Evolutionary conservation across 345 rosid genomes (phyloP).

Genomic region (Populus alba): DNA sequence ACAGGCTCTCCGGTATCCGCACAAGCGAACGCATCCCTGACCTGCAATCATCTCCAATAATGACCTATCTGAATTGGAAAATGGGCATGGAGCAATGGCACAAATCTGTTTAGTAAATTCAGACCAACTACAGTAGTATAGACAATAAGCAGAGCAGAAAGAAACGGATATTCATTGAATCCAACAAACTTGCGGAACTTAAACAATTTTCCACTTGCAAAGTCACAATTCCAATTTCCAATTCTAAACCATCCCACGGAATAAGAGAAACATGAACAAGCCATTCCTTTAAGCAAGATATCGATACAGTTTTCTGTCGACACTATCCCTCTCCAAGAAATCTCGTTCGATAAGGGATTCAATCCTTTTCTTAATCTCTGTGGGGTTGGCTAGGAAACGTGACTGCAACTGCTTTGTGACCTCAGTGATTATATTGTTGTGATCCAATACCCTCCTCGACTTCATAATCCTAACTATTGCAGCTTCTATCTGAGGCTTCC

Average conservation of each 20-base stretch:
- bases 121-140: not conserved
- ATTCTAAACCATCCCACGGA: conserved; percentile 20
- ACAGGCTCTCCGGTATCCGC: not conserved
- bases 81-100: not conserved
- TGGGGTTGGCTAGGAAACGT: conserved; percentile 90
- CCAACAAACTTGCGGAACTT: conserved; percentile 16
- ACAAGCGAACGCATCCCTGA: not conserved
- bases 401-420: conserved; percentile 95
- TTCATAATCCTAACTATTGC: conserved; percentile 98
- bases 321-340: conserved; percentile 90
- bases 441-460: conserved; percentile 91
- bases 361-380: conserved; percentile 92
- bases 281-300: conserved; percentile 64
- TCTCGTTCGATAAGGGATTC: conserved; percentile 96
- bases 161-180: conserved; percentile 25
- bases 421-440: conserved; percentile 87
- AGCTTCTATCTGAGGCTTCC: conserved; percentile 98
- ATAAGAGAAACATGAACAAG: conserved; percentile 5
- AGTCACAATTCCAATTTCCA: conserved; percentile 7
- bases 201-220: conserved; percentile 19
- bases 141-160: conserved; percentile 2
- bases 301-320: conserved; percentile 84
- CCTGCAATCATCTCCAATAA: not conserved
- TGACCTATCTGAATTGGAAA: not conserved
- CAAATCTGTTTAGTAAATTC: not conserved